phyloP scores from a whole-genome alignment of 805 yeast genomes.

The Saccharomycopsis schoenii region DNA sequence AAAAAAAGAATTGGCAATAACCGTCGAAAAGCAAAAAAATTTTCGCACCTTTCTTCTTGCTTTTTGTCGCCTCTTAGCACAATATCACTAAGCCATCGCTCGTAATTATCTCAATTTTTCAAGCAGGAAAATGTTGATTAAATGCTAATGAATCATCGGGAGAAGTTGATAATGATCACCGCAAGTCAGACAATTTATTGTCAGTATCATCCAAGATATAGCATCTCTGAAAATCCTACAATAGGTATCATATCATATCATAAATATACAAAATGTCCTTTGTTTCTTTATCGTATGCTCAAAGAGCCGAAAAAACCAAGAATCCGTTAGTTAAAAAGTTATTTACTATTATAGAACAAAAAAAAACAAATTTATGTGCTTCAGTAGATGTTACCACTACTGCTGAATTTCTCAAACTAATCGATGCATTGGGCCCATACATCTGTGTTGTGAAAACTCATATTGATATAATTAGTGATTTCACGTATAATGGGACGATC shows the following conservation, averaged over 20 bases:
- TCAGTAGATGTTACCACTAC: constrained; percentile 86
- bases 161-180: too few species aligned
- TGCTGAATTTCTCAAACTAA: constrained; percentile 55
- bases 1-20: neutral
- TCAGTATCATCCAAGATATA: too few species aligned
- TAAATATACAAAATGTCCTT: constrained; percentile 1
- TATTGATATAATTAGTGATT: constrained; percentile 86
- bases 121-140: too few species aligned
- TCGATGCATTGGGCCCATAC: constrained; percentile 81
- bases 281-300: constrained; percentile 37
- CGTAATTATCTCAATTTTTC: neutral
- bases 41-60: neutral
- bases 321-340: constrained; percentile 76
- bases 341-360: constrained; percentile 61
- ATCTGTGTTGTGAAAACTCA: constrained; percentile 92
- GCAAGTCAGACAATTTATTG: too few species aligned
- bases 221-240: too few species aligned
- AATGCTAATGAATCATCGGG: neutral
- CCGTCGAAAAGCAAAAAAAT: neutral
- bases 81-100: neutral
- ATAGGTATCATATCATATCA: neutral
- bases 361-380: constrained; percentile 86
- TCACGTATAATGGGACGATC: constrained; percentile 70
- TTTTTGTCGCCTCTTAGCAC: neutral
- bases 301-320: constrained; percentile 60